A percentile compares a stretch with the other conserved stretches of the same genome.
These are phyloP conservation scores for Solioccasus polychromus DNA, from an alignment of 768 basidiomycete species.

Conservation along the genomic window DNA sequence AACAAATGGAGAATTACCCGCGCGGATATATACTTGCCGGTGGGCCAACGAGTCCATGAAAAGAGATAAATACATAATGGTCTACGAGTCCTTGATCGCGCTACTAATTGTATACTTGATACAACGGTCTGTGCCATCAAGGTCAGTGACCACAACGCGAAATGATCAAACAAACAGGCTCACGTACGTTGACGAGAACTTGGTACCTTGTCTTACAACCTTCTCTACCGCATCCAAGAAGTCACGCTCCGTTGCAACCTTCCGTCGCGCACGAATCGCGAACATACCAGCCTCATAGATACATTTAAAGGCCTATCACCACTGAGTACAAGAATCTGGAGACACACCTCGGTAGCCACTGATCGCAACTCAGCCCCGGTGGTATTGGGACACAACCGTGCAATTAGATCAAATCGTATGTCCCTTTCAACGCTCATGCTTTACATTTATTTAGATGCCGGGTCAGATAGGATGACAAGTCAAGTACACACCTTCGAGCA, in stretches of 20 bases:
- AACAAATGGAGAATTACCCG: neutral
- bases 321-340: slow-evolving; percentile 27
- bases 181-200: slow-evolving; percentile 93
- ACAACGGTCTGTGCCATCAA: slow-evolving; percentile 59
- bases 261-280: slow-evolving; percentile 93
- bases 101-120: slow-evolving; percentile 89
- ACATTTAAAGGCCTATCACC: slow-evolving; percentile 94
- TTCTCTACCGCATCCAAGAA: slow-evolving; percentile 98
- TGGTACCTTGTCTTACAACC: slow-evolving; percentile 95
- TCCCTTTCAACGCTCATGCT: slow-evolving; percentile 98
- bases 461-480: neutral
- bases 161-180: neutral
- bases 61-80: slow-evolving; percentile 15
- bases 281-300: slow-evolving; percentile 94
- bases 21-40: neutral
- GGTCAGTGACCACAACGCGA: slow-evolving; percentile 2
- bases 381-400: slow-evolving; percentile 94
- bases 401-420: slow-evolving; percentile 97
- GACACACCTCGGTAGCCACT: slow-evolving; percentile 87
- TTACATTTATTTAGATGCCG: neutral
- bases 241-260: slow-evolving; percentile 96
- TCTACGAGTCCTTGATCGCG: slow-evolving; percentile 7
- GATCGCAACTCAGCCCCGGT: slow-evolving; percentile 98
- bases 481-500: slow-evolving; percentile 70
- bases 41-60: neutral